Conservation (phyloP, 1,284 basidiomycete genomes). For the Tranzscheliella williamsii region DNA sequence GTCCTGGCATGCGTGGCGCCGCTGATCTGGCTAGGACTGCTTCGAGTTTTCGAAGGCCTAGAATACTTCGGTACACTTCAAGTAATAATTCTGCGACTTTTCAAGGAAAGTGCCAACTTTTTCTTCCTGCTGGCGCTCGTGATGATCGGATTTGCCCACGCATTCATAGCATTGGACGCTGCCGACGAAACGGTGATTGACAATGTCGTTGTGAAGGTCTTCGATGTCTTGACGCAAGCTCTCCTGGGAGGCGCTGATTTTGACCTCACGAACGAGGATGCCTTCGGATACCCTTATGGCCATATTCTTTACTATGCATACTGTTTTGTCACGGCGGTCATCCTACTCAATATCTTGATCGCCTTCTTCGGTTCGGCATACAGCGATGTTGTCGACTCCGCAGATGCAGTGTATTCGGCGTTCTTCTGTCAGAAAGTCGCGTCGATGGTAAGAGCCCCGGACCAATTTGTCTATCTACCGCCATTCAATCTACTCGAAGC, state of each 20-base stretch:
- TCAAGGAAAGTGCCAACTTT: slow-evolving; percentile 75
- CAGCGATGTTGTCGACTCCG: slow-evolving; percentile 47
- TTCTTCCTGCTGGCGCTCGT: slow-evolving; percentile 73
- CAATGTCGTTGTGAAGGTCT: slow-evolving; percentile 68
- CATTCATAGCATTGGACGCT: slow-evolving; percentile 83
- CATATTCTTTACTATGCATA: slow-evolving; percentile 73
- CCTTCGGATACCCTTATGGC: slow-evolving; percentile 65
- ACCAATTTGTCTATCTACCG: slow-evolving; percentile 64
- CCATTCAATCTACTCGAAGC: slow-evolving; percentile 82
- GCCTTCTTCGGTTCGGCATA: slow-evolving; percentile 70
- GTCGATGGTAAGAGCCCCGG: slow-evolving; percentile 71
- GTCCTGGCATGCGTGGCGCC: slow-evolving; percentile 51
- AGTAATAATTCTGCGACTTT: slow-evolving; percentile 69
- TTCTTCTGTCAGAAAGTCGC: slow-evolving; percentile 56
- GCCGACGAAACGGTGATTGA: slow-evolving; percentile 73
- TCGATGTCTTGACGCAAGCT: slow-evolving; percentile 78
- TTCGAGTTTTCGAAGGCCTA: slow-evolving; percentile 41
- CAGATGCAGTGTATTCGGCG: slow-evolving; percentile 25
- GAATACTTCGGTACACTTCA: slow-evolving; percentile 65
- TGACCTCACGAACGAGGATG: slow-evolving; percentile 32
- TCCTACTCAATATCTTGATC: slow-evolving; percentile 71
- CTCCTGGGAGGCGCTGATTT: slow-evolving; percentile 66
- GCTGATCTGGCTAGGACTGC: slow-evolving; percentile 51
- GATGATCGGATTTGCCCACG: slow-evolving; percentile 81
- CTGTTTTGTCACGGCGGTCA: slow-evolving; percentile 40